These are phyloP conservation scores for Globisporangium nagaii DNA, from an alignment of 352 stramenopile genomes.

Conservation along the genomic window DNA sequence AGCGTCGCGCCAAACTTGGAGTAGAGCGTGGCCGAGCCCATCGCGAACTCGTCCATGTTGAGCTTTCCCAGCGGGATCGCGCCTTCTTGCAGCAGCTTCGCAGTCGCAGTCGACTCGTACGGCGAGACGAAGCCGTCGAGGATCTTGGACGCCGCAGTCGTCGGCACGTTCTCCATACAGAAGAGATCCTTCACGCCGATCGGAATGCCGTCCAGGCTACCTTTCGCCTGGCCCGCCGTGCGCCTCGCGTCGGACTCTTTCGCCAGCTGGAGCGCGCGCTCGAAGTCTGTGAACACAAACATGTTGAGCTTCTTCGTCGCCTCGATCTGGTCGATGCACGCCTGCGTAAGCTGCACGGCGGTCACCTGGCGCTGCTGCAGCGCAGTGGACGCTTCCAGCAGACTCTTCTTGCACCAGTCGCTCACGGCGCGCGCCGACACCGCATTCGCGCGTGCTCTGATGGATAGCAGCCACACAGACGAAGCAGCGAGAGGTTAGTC, in stretches of 20 bases:
- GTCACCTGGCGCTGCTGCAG: slow-evolving; percentile 43
- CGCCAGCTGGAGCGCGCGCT: slow-evolving; percentile 62
- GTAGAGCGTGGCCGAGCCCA: slow-evolving; percentile 95
- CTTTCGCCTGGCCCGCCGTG: slow-evolving; percentile 24
- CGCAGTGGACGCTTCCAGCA: slow-evolving; percentile 46
- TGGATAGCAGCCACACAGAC: not conserved
- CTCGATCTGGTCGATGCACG: slow-evolving; percentile 74
- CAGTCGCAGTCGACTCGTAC: slow-evolving; percentile 86
- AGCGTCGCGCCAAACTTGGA: slow-evolving; percentile 80
- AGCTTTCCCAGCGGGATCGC: slow-evolving; percentile 94
- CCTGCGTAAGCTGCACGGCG: slow-evolving; percentile 53
- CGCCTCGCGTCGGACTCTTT: slow-evolving; percentile 75
- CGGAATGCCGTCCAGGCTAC: slow-evolving; percentile 92
- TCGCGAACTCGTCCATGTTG: slow-evolving; percentile 99
- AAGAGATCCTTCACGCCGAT: slow-evolving; percentile 97
- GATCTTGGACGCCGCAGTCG: slow-evolving; percentile 88
- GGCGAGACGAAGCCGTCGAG: slow-evolving; percentile 86
- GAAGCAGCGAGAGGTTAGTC: not conserved
- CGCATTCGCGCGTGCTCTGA: slow-evolving; percentile 1
- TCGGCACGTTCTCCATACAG: slow-evolving; percentile 86
- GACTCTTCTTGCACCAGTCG: slow-evolving; percentile 58
- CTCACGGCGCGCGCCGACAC: slow-evolving; percentile 20
- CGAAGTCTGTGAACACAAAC: slow-evolving; percentile 73
- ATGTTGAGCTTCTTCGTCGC: slow-evolving; percentile 68
- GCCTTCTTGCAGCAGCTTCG: slow-evolving; percentile 83